Evolutionary conservation across 768 basidiomycete species (phyloP), one percentile per base, ranked within the genome.

Genomic region (Russula sp.): DNA sequence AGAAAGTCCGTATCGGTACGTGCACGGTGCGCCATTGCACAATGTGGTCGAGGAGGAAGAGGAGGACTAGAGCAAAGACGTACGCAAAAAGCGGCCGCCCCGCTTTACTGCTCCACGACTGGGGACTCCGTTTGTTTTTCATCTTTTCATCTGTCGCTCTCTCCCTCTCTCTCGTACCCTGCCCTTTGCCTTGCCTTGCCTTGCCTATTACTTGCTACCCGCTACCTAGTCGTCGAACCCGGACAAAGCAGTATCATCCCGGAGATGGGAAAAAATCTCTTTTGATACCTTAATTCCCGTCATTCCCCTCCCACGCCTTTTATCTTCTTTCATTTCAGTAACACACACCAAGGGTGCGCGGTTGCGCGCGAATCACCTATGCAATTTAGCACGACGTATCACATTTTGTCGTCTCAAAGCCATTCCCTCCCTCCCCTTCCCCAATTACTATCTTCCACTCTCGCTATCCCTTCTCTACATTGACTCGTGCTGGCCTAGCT

Each of bases 21-120:
- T 90, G 14, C 91, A 93, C 68, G 91, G 91, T 29, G 88, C 88
- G 8, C 91, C 91, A 34, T 77, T 93, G 68, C 88, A 92, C 66
- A 93, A 93, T 63, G 91, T 93, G 45, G 25, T 91, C 51, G 91
- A 92, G 71, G 90, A 91, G 68, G 86, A 88, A 61, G 88, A 90
- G 64, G 86, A 89, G 67, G 84, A 85, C 25, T 68, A 42, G 45
- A 13, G 29, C 43, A 20, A 43, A 20, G 45, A 29, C 25, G 25
- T 29, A 29, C 25, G 25, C 20, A 46, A 46, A 13, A 16, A 9
- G 10, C 22, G 45, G 45, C 22, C 45, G 20, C 9, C 22, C 43
- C 25, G 25, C 25, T 29, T 20, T 45, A n/a, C 20, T 41, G 14
- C 38, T 1, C 38, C 25, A 29, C 25, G 25, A 29, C 25, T 29